A percentile compares a stretch with the other conserved stretches of the same genome.
Conservation (phyloP, 805 yeast species). For the Spathaspora arborariae region DNA sequence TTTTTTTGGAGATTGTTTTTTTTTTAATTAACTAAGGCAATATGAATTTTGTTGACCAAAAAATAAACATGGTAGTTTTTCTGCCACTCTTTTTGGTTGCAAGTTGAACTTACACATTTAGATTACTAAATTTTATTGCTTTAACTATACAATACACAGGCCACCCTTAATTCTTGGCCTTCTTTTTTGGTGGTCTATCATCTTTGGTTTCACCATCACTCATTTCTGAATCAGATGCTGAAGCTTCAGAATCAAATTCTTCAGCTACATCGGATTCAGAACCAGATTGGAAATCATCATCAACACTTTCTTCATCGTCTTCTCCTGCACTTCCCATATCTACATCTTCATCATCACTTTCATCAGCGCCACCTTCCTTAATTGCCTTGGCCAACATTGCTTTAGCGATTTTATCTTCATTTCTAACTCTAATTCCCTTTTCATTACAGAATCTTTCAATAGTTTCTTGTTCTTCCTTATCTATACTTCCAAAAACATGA, state of each 20-base stretch:
- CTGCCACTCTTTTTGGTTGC: neutral
- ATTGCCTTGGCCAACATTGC: conserved; percentile 74
- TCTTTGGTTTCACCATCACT: conserved; percentile 11
- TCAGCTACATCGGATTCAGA: conserved; percentile 74
- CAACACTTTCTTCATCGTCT: conserved; percentile 64
- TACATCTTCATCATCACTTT: conserved; percentile 37
- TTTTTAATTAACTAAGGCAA: neutral
- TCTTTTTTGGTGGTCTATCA: conserved; percentile 32
- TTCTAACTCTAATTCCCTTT: conserved; percentile 76
- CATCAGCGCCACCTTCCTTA: conserved; percentile 52
- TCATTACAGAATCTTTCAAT: conserved; percentile 73
- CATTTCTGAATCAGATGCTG: conserved; percentile 23
- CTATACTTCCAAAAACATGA: conserved; percentile 84
- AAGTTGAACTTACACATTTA: too few relatives aligned
- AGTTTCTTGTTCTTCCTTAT: conserved; percentile 80
- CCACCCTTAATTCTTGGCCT: conserved; percentile 15
- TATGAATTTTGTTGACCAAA: neutral
- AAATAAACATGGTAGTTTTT: neutral
- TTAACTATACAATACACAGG: neutral
- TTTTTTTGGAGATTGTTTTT: neutral
- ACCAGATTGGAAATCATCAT: conserved; percentile 76
- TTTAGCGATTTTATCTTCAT: conserved; percentile 87
- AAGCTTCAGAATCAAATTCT: conserved; percentile 70
- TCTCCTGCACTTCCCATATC: conserved; percentile 72
- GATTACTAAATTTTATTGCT: too few relatives aligned